Evolutionary conservation across 139 green algal genomes (phyloP).

Genomic region (Coccomyxa sp.): DNA sequence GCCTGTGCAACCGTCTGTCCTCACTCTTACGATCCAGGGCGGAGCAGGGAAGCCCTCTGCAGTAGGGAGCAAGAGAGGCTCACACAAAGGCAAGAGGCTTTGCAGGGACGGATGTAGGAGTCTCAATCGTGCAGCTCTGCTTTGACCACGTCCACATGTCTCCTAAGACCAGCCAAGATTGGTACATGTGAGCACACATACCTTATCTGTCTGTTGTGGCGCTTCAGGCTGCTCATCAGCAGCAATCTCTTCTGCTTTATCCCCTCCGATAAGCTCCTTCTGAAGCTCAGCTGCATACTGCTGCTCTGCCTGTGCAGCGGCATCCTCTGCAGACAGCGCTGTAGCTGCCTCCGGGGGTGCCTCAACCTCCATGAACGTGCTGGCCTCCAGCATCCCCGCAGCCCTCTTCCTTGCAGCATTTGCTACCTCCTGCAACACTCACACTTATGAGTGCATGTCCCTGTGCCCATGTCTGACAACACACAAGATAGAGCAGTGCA

Average conservation of each 20-base stretch:
- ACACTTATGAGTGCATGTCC: not conserved
- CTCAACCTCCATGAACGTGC: constrained; percentile 29
- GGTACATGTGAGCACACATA: not conserved
- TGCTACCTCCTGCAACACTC: constrained; percentile 57
- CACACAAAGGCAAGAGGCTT: not conserved
- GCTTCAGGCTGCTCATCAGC: constrained; percentile 18
- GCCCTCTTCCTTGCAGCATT: constrained; percentile 43
- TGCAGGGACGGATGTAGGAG: not conserved
- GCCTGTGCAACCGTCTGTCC: constrained; percentile 4
- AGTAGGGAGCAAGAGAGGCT: not conserved
- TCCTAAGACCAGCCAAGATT: not conserved
- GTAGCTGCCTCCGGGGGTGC: constrained; percentile 21
- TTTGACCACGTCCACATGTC: not conserved
- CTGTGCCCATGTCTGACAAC: not conserved
- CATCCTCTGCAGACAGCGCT: constrained; percentile 10
- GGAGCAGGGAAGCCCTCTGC: too few relatives aligned
- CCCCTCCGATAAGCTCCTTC: constrained; percentile 46
- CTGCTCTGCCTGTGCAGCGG: constrained; percentile 33
- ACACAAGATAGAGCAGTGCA: not conserved
- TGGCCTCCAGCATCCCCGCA: constrained; percentile 29
- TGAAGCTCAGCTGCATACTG: constrained; percentile 58
- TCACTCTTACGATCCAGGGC: too few relatives aligned
- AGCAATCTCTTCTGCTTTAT: not conserved
- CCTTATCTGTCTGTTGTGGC: not conserved
- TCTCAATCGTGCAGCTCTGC: not conserved